Evolutionary conservation across 331 rosid species (phyloP).

Genomic region (Ulmus americana): DNA sequence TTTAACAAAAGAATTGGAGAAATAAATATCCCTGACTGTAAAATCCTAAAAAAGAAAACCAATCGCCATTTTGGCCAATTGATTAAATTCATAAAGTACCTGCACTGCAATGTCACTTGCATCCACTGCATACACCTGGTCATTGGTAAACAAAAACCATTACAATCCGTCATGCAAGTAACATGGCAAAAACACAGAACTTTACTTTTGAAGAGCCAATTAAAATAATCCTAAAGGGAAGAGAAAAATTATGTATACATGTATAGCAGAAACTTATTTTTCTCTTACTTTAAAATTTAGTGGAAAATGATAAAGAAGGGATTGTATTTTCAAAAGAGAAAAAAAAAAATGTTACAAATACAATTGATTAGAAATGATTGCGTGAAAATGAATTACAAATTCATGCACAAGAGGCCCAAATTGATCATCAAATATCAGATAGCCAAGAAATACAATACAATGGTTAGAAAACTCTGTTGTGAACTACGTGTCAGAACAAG

Average conservation of each 20-base stretch:
- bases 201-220: not conserved
- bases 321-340: not conserved
- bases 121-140: constrained; percentile 69
- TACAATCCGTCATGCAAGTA: not conserved
- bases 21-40: not conserved
- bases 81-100: constrained; percentile 28
- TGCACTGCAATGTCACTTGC: constrained; percentile 64
- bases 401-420: not conserved
- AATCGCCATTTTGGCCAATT: not conserved
- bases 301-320: not conserved
- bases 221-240: not conserved
- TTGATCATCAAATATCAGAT: not conserved
- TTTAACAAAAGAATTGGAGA: not conserved
- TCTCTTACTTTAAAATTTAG: not conserved
- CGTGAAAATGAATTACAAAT: not conserved
- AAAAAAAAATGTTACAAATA: not conserved
- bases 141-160: constrained; percentile 17
- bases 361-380: not conserved
- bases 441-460: not conserved
- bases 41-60: not conserved
- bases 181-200: not conserved
- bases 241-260: not conserved
- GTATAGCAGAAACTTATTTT: not conserved
- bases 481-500: not conserved
- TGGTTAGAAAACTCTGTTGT: not conserved